Evolutionary conservation across 768 basidiomycete species (phyloP).

Genomic region (Collybia sp.): DNA sequence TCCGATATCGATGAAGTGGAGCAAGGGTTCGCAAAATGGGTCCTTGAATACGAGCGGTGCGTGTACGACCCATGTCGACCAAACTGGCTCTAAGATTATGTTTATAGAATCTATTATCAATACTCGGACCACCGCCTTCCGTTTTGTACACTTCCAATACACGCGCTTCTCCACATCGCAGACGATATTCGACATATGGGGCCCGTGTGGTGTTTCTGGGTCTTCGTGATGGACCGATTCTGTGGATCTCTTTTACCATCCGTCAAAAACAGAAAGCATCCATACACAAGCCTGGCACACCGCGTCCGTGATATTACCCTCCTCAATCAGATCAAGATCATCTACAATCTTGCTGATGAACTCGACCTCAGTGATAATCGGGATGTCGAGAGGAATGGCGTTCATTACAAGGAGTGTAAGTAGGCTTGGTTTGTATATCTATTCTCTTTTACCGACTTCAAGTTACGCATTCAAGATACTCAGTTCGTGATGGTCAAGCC

Average conservation of each 20-base stretch:
- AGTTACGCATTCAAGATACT: neutral
- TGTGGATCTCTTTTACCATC: constrained; percentile 22
- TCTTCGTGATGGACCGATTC: constrained; percentile 32
- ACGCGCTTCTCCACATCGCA: constrained; percentile 31
- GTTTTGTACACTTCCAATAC: constrained; percentile 17
- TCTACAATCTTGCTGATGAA: constrained; percentile 7
- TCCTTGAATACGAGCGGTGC: neutral
- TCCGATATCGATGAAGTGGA: neutral
- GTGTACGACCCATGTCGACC: too few species aligned
- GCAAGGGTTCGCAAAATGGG: neutral
- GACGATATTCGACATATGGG: constrained; percentile 24
- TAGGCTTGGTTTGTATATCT: constrained; percentile 9
- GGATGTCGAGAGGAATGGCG: too few species aligned
- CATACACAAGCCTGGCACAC: constrained; percentile 10
- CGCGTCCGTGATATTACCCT: constrained; percentile 11
- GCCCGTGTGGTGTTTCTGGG: constrained; percentile 34
- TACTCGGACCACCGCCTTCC: neutral
- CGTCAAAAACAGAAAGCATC: constrained; percentile 21
- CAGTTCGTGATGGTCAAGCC: neutral
- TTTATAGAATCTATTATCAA: constrained; percentile 2
- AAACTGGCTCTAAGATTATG: too few species aligned
- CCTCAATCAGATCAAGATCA: constrained; percentile 11
- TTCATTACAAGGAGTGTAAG: neutral
- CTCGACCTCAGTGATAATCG: neutral
- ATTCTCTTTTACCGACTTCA: neutral